Evolutionary conservation across 78 protist genomes (phyloP).

Genomic region (Creolimax fragrantissima): DNA sequence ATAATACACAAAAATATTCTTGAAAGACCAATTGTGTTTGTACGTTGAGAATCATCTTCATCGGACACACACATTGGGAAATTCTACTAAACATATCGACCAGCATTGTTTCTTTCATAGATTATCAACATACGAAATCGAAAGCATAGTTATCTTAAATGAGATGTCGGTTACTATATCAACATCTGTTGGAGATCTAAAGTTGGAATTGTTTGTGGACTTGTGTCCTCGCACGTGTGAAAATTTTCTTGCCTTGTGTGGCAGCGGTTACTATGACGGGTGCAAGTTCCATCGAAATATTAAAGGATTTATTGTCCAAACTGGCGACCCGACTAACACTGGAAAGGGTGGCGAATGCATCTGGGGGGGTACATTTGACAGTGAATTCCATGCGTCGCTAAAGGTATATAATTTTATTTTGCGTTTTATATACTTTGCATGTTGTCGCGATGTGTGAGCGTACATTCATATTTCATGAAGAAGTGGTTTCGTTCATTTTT

Average conservation of each 20-base stretch:
- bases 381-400: constrained; percentile 56
- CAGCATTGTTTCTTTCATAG: too few relatives aligned
- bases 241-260: constrained; percentile 86
- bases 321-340: constrained; percentile 84
- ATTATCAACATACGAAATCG: too few relatives aligned
- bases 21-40: too few relatives aligned
- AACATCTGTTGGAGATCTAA: constrained; percentile 75
- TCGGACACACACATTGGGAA: too few relatives aligned
- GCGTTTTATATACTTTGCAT: too few relatives aligned
- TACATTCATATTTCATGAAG: too few relatives aligned
- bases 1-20: too few relatives aligned
- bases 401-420: constrained; percentile 32
- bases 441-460: too few relatives aligned
- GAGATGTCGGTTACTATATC: constrained; percentile 65
- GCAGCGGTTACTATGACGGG: constrained; percentile 74
- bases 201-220: constrained; percentile 74
- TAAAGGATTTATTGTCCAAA: constrained; percentile 75
- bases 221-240: constrained; percentile 53
- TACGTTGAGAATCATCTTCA: too few relatives aligned
- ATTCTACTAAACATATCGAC: too few relatives aligned
- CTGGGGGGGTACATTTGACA: constrained; percentile 67
- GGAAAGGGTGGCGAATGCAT: constrained; percentile 79
- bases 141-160: too few relatives aligned
- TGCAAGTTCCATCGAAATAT: constrained; percentile 74
- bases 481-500: too few relatives aligned